Evolutionary conservation across 1,284 basidiomycete genomes (phyloP), one percentile per base, ranked within the genome.

Genomic region (Sporisorium reilianum): DNA sequence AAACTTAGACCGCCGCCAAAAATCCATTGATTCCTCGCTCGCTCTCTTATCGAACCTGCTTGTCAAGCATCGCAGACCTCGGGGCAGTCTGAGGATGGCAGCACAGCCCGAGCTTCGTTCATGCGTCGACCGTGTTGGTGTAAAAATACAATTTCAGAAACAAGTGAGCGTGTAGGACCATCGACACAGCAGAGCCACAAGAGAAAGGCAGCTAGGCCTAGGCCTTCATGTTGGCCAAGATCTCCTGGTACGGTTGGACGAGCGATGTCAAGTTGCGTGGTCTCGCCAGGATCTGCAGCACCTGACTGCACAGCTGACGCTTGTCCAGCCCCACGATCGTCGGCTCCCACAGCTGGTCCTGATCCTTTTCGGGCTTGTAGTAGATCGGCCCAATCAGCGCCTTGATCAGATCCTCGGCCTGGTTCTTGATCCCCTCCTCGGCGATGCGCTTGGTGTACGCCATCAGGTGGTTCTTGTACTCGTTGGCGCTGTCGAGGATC

Each of bases 351-450:
- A 53, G 51, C 5, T 55, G 50, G 16, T 72, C 65, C 41, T 57
- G 67, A 7, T 75, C 58, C 60, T 60, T 59, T 12, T 65, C 67
- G n/a, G 68, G 68, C 49, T 68, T 71, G 50, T 78, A 80, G 68
- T 84, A 84, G 41, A 84, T 69, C 1, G 83, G 83, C 3, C 83
- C 83, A 11, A 83, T 68, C 28, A 84, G 55, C 38, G 66, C 69
- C 52, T 72, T 77, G 64, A 80, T 65, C 46, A 84, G 60, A 23
- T 84, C 83, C 49, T 84, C 82, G 3, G 78, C 81, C 41, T 81
- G 79, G 22, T 72, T 78, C 26, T 73, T 68, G 51, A 84, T 75
- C 0, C 81, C 82, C 45, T 84, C 79, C n/a, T 83, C 80, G 20
- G 63, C 74, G 36, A 84, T 65, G 44, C 72, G 61, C 40, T 74